Percentiles rank a stretch among this genome's conserved stretches.
phyloP scores from a whole-genome alignment of 768 basidiomycete genomes.

The Lentinus brumalis region DNA sequence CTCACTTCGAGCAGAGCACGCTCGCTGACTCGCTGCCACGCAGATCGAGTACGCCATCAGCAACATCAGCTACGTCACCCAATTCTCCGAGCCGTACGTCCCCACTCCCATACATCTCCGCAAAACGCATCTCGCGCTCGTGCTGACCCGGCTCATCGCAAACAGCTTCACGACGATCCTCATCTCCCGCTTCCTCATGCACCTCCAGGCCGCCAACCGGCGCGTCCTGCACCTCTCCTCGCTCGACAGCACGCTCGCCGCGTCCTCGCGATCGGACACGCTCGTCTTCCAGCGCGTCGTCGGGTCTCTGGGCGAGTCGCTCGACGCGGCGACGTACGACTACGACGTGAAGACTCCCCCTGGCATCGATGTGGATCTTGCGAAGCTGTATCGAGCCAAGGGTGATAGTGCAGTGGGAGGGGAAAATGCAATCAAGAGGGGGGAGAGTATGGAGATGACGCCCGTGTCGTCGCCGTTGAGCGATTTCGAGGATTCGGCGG shows the following conservation, averaged over 20 bases:
- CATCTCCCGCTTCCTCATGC: constrained; percentile 4
- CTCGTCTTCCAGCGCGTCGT: background rate
- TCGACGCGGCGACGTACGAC: background rate
- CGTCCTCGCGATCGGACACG: background rate
- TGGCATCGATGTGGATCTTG: background rate
- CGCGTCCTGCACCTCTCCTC: background rate
- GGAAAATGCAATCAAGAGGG: background rate
- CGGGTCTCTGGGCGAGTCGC: background rate
- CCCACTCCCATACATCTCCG: background rate
- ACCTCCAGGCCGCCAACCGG: background rate
- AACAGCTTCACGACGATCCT: background rate
- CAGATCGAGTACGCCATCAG: background rate
- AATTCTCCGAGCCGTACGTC: constrained; percentile 1
- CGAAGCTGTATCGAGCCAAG: no score
- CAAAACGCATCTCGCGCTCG: background rate
- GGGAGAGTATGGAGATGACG: background rate
- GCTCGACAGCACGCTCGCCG: background rate
- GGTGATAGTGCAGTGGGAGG: no score
- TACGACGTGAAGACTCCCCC: background rate
- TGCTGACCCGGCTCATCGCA: background rate
- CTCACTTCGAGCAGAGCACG: background rate
- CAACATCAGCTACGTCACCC: background rate
- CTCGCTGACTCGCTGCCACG: no score
- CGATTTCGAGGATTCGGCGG: background rate
- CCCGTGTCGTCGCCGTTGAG: background rate